Base-by-base conservation (phyloP, 2,329 filamentous ascomycete species). In the Dactylonectria macrodidyma region DNA sequence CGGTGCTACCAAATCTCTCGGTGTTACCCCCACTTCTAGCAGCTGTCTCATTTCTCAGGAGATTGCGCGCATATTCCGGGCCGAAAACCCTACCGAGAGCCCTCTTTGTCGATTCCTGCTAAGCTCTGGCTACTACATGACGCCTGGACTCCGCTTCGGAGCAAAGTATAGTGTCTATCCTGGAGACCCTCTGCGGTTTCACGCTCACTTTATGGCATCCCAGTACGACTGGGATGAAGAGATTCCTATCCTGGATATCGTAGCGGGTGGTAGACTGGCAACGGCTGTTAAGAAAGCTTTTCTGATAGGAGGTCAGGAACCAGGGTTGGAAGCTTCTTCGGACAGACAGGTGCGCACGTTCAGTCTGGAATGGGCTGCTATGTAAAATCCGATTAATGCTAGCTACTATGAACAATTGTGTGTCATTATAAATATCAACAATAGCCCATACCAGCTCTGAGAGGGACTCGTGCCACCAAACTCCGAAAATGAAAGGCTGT, bases 281-380 rank as follows among this genome's bases (percentile, higher is more conserved):
- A 98, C 96, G 2, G 94, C 94, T 57, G 96, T 98, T 22, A 99
- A 99, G 86, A 99, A 99, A 82, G 93, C 94, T 0, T 98, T 95
- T 76, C 83, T 99, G 61, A 87, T 99, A 65, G 95, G 95, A 7
- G 95, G 94, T 0, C 85, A 88, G 74, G 83, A 87, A 61, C 76
- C 80, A 54, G 72, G 74, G 16, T 78, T 77, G 12, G 68, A 75
- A 30, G 73, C 74, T 9, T 76, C 78, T 1, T 78, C 76, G 46
- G 79, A 84, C 38, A 79, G 78, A 11, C 73, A 78, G 16, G 85
- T 95, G 24, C 87, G 93, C 72, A 89, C 92, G 0, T 97, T 97
- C 77, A 95, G 93, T 73, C 88, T 98, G 60, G 95, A 98, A 82
- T 98, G 95, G 95, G 95, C 93, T 60, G 95, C 93, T 34, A 96